Conservation (phyloP, 805 yeast genomes). For the Kregervanrija fluxuum region DNA sequence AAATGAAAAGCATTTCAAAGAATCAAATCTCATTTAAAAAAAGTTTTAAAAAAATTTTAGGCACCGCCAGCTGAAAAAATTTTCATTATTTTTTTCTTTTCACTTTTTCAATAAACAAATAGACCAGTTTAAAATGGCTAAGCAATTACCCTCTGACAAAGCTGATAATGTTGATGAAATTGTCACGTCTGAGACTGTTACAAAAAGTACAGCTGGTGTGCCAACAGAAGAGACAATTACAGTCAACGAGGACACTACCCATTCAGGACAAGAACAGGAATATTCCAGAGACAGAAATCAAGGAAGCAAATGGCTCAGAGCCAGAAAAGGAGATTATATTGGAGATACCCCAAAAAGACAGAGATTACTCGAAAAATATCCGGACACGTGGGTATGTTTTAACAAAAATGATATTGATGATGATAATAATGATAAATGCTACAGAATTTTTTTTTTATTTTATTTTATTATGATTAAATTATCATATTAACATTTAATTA, state of each 20-base stretch:
- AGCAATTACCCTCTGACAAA: background rate
- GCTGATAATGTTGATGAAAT: background rate
- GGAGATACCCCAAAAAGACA: conserved; percentile 24
- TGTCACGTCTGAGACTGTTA: conserved; percentile 14
- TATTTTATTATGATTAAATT: background rate
- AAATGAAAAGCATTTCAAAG: background rate
- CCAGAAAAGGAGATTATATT: conserved; percentile 21
- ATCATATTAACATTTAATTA: background rate
- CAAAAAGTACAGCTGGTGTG: background rate
- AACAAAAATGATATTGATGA: background rate
- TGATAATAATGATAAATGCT: background rate
- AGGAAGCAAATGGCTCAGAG: conserved; percentile 17
- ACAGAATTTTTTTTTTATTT: background rate
- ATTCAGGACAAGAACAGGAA: no score
- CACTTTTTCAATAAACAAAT: background rate
- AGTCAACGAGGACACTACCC: background rate
- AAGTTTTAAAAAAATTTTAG: background rate
- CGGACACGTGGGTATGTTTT: conserved; percentile 55
- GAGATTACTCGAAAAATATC: conserved; percentile 21
- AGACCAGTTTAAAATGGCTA: no score
- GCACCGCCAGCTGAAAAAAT: background rate
- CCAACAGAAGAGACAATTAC: background rate
- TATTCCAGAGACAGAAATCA: background rate
- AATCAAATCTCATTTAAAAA: background rate
- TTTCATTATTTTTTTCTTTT: background rate